Conservation (phyloP, 345 rosid genomes). For the Corymbia maculata region DNA sequence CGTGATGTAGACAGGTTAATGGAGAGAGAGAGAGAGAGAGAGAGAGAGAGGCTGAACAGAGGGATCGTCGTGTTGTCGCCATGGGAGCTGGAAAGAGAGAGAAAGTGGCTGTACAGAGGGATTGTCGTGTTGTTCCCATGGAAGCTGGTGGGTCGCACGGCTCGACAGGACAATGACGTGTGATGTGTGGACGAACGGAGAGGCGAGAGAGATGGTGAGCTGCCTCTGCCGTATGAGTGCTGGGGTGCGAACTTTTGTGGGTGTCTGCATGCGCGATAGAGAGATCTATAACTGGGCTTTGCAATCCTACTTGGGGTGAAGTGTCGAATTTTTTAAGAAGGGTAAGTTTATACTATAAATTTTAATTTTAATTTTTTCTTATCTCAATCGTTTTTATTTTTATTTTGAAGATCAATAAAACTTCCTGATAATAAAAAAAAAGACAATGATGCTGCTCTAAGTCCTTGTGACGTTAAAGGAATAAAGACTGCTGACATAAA, state of each 20-base stretch:
- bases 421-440: too few relatives aligned
- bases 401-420: not conserved
- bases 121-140: too few relatives aligned
- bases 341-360: too few relatives aligned
- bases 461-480: too few relatives aligned
- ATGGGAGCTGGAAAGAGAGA: too few relatives aligned
- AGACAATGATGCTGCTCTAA: too few relatives aligned
- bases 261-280: not conserved
- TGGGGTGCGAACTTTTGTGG: not conserved
- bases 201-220: not conserved
- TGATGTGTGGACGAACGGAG: not conserved
- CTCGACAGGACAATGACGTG: not conserved
- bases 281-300: fast-evolving
- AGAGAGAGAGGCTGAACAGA: too few relatives aligned
- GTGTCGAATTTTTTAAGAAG: not conserved
- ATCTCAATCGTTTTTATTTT: not conserved
- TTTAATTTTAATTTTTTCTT: too few relatives aligned
- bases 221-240: not conserved
- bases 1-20: fast-evolving
- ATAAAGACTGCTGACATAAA: too few relatives aligned
- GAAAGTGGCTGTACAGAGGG: too few relatives aligned
- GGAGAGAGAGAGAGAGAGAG: not conserved
- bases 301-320: fast-evolving
- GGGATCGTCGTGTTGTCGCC: too few relatives aligned
- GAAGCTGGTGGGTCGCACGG: not conserved